Conservation (phyloP, 352 stramenopile genomes). For the Phytophthora meadii region DNA sequence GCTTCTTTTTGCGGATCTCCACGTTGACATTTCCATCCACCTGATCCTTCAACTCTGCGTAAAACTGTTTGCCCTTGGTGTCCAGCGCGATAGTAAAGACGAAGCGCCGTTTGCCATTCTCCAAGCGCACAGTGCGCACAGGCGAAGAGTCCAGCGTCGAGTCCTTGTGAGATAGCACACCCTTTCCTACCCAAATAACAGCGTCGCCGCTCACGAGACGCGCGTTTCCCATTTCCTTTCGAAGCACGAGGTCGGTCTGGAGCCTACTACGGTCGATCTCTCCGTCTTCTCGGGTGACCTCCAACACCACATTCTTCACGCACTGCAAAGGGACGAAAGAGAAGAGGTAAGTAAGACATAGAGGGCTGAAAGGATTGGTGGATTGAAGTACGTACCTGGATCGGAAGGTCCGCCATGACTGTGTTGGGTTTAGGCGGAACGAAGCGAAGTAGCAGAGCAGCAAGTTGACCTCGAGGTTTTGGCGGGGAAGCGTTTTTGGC, state of each 20-base stretch:
- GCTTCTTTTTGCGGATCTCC: slow-evolving; percentile 74
- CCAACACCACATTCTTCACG: slow-evolving; percentile 57
- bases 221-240: slow-evolving; percentile 85
- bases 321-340: slow-evolving; percentile 44
- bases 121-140: slow-evolving; percentile 55
- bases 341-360: background rate
- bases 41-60: slow-evolving; percentile 70
- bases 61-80: slow-evolving; percentile 56
- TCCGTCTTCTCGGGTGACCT: slow-evolving; percentile 57
- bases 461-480: slow-evolving; percentile 15
- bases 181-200: slow-evolving; percentile 73
- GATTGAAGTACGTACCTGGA: slow-evolving; percentile 25
- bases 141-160: slow-evolving; percentile 35
- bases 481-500: slow-evolving; percentile 47
- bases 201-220: slow-evolving; percentile 74
- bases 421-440: slow-evolving; percentile 13
- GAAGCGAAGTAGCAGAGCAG: slow-evolving; percentile 16
- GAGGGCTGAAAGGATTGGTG: background rate
- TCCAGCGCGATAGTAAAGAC: slow-evolving; percentile 61
- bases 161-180: slow-evolving; percentile 58
- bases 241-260: slow-evolving; percentile 56
- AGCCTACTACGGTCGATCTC: slow-evolving; percentile 44
- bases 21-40: slow-evolving; percentile 61
- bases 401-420: slow-evolving; percentile 36
- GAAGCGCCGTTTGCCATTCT: slow-evolving; percentile 72